phyloP scores from a whole-genome alignment of 495 filamentous ascomycete species.

The Xylaria longipes region DNA sequence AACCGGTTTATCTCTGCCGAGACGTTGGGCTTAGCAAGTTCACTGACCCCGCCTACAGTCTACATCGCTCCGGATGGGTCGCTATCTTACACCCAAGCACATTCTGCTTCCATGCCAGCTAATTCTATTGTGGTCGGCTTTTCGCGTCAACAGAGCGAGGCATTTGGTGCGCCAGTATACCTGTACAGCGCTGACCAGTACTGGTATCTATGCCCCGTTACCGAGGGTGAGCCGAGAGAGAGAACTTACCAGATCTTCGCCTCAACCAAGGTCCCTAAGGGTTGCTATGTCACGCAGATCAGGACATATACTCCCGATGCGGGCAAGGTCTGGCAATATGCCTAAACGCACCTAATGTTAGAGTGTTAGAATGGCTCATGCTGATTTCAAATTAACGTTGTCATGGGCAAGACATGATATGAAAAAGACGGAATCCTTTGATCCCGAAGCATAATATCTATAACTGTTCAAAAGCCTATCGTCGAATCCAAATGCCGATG shows the following conservation, averaged over 20 bases:
- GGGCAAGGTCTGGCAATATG: slow-evolving; percentile 20
- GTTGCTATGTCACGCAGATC: neutral
- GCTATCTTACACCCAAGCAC: slow-evolving; percentile 34
- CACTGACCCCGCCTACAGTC: slow-evolving; percentile 19
- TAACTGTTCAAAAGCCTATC: neutral
- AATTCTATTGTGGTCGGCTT: slow-evolving; percentile 32
- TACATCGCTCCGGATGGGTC: slow-evolving; percentile 35
- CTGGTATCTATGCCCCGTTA: slow-evolving; percentile 34
- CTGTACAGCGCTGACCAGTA: neutral
- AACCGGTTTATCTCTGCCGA: neutral
- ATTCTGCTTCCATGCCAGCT: slow-evolving; percentile 31
- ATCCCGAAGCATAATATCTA: neutral
- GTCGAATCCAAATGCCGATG: neutral
- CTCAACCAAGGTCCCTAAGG: neutral
- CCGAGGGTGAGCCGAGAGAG: slow-evolving; percentile 28
- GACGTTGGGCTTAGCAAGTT: neutral
- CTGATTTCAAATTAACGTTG: neutral
- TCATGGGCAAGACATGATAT: neutral
- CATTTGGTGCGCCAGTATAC: slow-evolving; percentile 30
- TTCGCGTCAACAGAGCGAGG: slow-evolving; percentile 19
- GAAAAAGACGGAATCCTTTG: neutral
- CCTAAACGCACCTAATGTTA: neutral
- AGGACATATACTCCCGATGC: neutral
- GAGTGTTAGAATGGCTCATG: neutral
- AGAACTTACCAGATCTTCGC: slow-evolving; percentile 34